Base-by-base conservation (phyloP, 176 grass and related monocot genomes). In the Rhynchospora pubera region DNA sequence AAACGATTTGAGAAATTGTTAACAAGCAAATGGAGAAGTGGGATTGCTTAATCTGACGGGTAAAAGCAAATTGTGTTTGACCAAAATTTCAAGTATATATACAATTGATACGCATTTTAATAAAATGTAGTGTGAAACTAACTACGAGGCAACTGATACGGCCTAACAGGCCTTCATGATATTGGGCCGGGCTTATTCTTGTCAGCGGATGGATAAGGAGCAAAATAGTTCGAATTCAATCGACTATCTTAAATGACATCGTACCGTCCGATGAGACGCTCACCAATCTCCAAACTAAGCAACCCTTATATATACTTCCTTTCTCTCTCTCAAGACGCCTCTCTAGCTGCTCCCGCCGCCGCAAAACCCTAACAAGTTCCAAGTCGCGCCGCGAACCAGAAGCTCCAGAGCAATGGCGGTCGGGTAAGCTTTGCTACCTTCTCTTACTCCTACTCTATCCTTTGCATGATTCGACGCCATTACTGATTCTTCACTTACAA, bases 371-470 rank as follows among this genome's bases (percentile, higher is more conserved):
- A 56, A 14, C 21, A 13, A 52, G 43, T 18, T 82, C 46, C 62
- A 12, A 39, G 1, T 3, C 23, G 60, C 53, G 79, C 62, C 22
- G 45, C 46, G 60, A 51, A 52, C 53, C 19, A 53, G 19, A 23
- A 65, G 79, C 45, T 28, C 22, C 79, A 23, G n/a, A 77, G 57
- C 58, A n/a, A 87, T 87, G 85, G 85, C 85, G 57, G 85, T 87
- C 60, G 85, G 85, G 85, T 87, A 46, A 78, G 66, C 28, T 34
- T 81, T 6, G 13, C 21, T 83, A 32, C 24, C n/a, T 21, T 16
- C 6, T 47, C 18, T 66, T 28, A 26, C 16, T 83, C 32, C 67
- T 1, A 56, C 19, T 6, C 3, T 12, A 61, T 55, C n/a, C 48
- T 39, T 74, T 82, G 47, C 43, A 61, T 26, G 4, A 32, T 32